These are phyloP conservation scores for Astrothelium subdiscretum DNA, from an alignment of 495 filamentous ascomycete species.

Conservation along the genomic window DNA sequence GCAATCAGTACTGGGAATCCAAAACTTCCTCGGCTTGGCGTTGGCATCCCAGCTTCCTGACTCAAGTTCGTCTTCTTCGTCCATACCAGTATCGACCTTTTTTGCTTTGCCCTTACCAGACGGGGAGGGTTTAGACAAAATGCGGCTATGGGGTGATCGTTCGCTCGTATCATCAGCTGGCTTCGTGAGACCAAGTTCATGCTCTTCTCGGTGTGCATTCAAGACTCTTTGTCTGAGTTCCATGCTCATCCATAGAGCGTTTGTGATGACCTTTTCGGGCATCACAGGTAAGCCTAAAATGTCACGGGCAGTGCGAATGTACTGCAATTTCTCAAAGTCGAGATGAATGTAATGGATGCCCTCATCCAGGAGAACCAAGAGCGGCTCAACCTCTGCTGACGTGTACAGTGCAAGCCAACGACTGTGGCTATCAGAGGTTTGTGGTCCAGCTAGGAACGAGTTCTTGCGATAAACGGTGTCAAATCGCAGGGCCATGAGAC, in stretches of 20 bases:
- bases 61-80: constrained; percentile 24
- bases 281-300: constrained; percentile 43
- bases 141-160: constrained; percentile 12
- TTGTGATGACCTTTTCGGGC: constrained; percentile 40
- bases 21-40: constrained; percentile 42
- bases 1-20: constrained; percentile 45
- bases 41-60: constrained; percentile 42
- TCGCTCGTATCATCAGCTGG: constrained; percentile 21
- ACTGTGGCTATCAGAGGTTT: constrained; percentile 31
- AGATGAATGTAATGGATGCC: constrained; percentile 53
- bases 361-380: constrained; percentile 45
- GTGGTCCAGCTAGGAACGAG: constrained; percentile 17
- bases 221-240: constrained; percentile 44
- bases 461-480: constrained; percentile 36
- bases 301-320: constrained; percentile 39
- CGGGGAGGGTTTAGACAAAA: not conserved
- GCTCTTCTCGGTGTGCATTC: constrained; percentile 39
- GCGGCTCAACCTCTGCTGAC: constrained; percentile 40
- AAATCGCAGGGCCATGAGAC: constrained; percentile 36
- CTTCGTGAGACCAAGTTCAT: constrained; percentile 36
- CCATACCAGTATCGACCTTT: not conserved
- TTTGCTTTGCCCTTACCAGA: constrained; percentile 33
- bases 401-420: constrained; percentile 37
- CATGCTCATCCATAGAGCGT: constrained; percentile 46
- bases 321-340: constrained; percentile 47